A percentile compares a stretch with the other conserved stretches of the same genome.
Conservation (phyloP, 2,329 filamentous ascomycete genomes). For the Cordyceps javanica region DNA sequence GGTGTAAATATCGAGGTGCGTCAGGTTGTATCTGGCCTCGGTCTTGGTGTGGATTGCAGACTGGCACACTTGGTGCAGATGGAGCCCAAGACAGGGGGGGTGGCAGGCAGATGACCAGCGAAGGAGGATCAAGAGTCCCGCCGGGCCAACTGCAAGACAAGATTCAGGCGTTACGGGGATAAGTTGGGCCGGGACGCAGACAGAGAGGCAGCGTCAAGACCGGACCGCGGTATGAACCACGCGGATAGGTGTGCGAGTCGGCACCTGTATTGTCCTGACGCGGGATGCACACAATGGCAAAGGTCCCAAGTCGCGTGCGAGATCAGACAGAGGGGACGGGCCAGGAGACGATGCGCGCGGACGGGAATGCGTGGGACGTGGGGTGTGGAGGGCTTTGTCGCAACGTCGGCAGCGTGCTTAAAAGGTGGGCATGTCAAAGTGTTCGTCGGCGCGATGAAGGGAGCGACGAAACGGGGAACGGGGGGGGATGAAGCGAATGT, state of each 20-base stretch:
- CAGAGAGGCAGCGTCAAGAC: background rate
- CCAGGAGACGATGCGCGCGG: background rate
- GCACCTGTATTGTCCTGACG: background rate
- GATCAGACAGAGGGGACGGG: background rate
- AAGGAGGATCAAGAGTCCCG: background rate
- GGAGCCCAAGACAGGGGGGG: conserved; percentile 1
- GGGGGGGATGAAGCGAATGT: no score
- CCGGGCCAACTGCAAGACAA: background rate
- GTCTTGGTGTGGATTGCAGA: conserved; percentile 1
- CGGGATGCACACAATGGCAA: background rate
- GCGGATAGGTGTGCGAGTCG: background rate
- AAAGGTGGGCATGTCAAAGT: conserved; percentile 55
- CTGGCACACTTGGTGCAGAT: background rate
- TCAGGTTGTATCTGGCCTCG: background rate
- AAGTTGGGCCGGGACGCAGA: conserved; percentile 1
- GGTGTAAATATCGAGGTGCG: conserved; percentile 2
- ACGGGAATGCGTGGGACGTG: conserved; percentile 4
- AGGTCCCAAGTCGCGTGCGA: background rate
- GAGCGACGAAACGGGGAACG: background rate
- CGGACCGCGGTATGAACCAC: background rate
- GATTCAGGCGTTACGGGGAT: background rate
- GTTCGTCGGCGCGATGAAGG: background rate
- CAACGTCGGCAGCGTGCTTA: conserved; percentile 7
- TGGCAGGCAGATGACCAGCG: conserved; percentile 6
- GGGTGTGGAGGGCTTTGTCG: conserved; percentile 2